Base-by-base conservation (phyloP, 2,329 filamentous ascomycete genomes). In the Diaporthe eres region DNA sequence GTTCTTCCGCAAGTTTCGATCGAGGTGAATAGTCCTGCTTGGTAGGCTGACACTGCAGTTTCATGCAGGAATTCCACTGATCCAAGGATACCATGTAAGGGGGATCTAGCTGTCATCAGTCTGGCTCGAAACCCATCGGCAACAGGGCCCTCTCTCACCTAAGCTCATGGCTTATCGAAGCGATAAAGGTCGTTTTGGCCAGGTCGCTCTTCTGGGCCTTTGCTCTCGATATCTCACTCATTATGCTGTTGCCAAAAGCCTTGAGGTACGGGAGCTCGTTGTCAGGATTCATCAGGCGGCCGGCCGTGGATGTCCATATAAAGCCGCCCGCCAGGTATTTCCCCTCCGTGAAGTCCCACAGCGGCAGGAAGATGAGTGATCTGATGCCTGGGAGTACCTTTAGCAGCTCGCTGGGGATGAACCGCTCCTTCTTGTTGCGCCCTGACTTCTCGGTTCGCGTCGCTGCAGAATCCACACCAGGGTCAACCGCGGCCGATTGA, bases 131-230 rank as follows among this genome's bases (percentile, higher is more conserved):
- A 22, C 15, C 31, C 65, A 10, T 28, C n/a, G 4, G 4, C 17
- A 49, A 28, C 17, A 37, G 10, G 15, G 37, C 19, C 19, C 17
- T 17, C 49, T 34, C 34, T 72, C 49, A 75, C 74, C 74, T 72
- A 17, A 91, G 82, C 77, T 91, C 90, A 80, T 91, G 90, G 42
- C 87, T 89, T 55, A 91, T 87, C 19, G 87, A 90, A 1, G 87
- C 88, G 42, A 91, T 87, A 77, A 91, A 89, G 71, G 90, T 88
- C 0, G 87, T 86, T 80, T 90, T 89, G 57, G 87, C 87, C 76
- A 82, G 83, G 53, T 84, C 84, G 13, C 84, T 82, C 42, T 80
- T 78, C 8, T 81, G 72, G 1, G 80, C 80, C 67, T 84, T 81
- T 10, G 90, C 79, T 17, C 88, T 84, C 0, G 87, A 85, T 12